Evolutionary conservation across 495 filamentous ascomycete species (phyloP).

Genomic region (Aspergillus wentii): DNA sequence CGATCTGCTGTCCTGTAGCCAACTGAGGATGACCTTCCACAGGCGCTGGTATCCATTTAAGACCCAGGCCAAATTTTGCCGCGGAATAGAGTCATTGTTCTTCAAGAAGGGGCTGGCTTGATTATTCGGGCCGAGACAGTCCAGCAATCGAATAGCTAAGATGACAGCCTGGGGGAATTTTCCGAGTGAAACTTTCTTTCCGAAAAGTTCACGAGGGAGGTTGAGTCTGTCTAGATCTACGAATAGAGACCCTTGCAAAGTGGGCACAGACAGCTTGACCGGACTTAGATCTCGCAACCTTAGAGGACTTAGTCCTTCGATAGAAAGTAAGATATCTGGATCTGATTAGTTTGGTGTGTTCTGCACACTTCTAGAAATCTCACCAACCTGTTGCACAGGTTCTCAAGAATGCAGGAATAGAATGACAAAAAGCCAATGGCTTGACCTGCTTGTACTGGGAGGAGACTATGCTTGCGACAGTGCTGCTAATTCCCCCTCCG

Average conservation of each 20-base stretch:
- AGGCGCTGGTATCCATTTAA: conserved; percentile 34
- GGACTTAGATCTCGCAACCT: conserved; percentile 1
- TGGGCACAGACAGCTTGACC: conserved; percentile 21
- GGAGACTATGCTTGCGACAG: conserved; percentile 29
- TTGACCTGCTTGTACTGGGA: conserved; percentile 31
- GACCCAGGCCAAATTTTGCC: conserved; percentile 30
- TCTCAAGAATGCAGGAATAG: conserved; percentile 27
- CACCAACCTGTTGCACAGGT: conserved; percentile 33
- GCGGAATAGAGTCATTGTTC: conserved; percentile 12
- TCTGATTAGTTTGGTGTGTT: conserved; percentile 11
- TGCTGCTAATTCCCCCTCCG: conserved; percentile 21
- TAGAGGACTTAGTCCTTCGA: conserved; percentile 19
- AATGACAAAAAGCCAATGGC: conserved; percentile 21
- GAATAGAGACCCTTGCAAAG: conserved; percentile 20
- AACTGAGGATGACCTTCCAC: conserved; percentile 24
- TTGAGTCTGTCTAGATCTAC: conserved; percentile 28
- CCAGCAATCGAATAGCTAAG: conserved; percentile 22
- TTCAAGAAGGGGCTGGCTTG: conserved; percentile 1
- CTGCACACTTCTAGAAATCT: background rate
- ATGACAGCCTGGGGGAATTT: conserved; percentile 18
- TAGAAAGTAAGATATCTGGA: conserved; percentile 31
- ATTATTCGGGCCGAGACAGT: conserved; percentile 20
- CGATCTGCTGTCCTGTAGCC: conserved; percentile 16
- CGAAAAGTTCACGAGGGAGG: conserved; percentile 25
- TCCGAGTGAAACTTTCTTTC: conserved; percentile 17